Conservation (phyloP, 345 rosid genomes). For the Salix arbutifolia region DNA sequence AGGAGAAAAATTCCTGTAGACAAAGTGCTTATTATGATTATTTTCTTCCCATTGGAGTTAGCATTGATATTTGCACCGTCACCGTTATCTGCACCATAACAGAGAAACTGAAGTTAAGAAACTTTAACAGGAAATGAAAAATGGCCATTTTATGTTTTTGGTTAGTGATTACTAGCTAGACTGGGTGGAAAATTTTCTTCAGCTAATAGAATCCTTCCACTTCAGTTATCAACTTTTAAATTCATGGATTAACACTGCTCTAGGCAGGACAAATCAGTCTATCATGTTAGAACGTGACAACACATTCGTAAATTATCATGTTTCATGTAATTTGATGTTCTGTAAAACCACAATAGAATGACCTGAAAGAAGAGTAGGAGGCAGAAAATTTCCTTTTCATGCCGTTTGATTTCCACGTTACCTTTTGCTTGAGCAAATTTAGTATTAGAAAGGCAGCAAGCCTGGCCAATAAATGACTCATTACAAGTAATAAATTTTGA, state of each 20-base stretch:
- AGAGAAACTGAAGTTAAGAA: not conserved
- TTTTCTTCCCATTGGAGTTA: not conserved
- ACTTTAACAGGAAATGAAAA: not conserved
- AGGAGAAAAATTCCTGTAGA: not conserved
- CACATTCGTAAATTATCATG: too few species aligned
- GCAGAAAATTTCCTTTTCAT: not conserved
- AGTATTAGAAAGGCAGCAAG: too few species aligned
- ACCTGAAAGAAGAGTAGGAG: not conserved
- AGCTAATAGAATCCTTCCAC: too few species aligned
- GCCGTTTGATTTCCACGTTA: not conserved
- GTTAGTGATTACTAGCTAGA: not conserved
- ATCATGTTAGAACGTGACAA: not conserved
- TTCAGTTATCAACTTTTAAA: too few species aligned
- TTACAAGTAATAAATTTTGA: not conserved
- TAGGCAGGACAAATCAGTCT: not conserved
- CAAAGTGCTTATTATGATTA: not conserved
- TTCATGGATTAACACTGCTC: too few species aligned
- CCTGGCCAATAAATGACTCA: too few species aligned
- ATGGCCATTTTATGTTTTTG: not conserved
- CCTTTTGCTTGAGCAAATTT: not conserved
- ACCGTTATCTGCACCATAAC: not conserved
- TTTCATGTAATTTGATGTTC: not conserved
- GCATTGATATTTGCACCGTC: too few species aligned
- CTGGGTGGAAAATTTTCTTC: too few species aligned
- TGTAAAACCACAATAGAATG: not conserved